Percentiles rank a stretch among this genome's conserved stretches.
These are phyloP conservation scores for Microbotryum silenes-acaulis DNA, from an alignment of 1,284 basidiomycete genomes.

Conservation along the genomic window DNA sequence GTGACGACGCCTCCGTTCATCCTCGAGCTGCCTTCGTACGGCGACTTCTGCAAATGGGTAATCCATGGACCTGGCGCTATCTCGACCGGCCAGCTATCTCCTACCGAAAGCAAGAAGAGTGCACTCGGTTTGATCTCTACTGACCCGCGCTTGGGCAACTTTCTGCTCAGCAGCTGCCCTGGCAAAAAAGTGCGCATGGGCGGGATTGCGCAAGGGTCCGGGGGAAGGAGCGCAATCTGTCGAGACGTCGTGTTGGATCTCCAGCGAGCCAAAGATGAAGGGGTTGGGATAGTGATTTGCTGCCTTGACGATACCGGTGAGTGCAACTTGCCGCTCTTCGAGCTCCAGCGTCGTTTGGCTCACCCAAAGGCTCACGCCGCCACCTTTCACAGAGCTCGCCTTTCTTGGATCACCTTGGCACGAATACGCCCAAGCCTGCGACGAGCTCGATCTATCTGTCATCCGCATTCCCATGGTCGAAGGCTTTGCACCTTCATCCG, in stretches of 20 bases:
- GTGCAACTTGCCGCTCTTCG: conserved; percentile 1
- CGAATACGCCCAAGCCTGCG: conserved; percentile 61
- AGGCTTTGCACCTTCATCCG: conserved; percentile 69
- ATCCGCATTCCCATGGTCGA: conserved; percentile 82
- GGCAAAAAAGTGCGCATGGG: conserved; percentile 87
- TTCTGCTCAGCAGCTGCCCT: conserved; percentile 84
- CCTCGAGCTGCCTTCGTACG: conserved; percentile 6
- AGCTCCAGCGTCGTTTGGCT: conserved; percentile 54
- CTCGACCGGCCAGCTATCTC: conserved; percentile 10
- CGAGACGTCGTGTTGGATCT: conserved; percentile 73
- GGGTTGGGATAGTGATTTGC: conserved; percentile 29
- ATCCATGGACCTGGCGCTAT: conserved; percentile 7
- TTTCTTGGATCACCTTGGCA: conserved; percentile 76
- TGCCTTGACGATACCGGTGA: conserved; percentile 30
- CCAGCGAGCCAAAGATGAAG: conserved; percentile 55
- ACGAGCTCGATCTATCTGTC: conserved; percentile 63
- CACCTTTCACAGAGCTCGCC: conserved; percentile 70
- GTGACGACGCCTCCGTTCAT: conserved; percentile 9
- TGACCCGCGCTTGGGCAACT: conserved; percentile 60
- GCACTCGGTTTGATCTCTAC: background rate
- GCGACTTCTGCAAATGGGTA: conserved; percentile 16
- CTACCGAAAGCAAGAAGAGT: conserved; percentile 2
- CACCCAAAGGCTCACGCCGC: background rate
- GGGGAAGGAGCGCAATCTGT: conserved; percentile 73
- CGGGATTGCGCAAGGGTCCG: background rate